These are phyloP conservation scores for Aurantiochytrium sp. DNA, from an alignment of 108 stramenopile genomes.

Conservation along the genomic window DNA sequence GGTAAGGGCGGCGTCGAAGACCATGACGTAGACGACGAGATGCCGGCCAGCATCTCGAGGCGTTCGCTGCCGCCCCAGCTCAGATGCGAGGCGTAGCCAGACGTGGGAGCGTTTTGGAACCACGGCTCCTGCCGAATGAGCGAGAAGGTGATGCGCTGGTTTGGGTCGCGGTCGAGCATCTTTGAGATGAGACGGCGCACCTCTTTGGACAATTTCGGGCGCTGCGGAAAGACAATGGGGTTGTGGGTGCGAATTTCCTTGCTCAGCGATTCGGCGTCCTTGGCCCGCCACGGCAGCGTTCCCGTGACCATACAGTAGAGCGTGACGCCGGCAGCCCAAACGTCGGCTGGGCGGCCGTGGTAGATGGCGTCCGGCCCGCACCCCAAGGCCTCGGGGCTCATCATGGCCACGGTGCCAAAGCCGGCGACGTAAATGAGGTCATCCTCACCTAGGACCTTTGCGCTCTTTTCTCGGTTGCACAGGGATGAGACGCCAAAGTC, in stretches of 20 bases:
- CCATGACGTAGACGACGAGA: too few relatives aligned
- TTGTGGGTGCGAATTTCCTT: not conserved
- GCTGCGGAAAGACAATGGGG: not conserved
- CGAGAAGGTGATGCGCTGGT: not conserved
- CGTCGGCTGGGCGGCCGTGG: slow-evolving; percentile 5
- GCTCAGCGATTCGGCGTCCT: not conserved
- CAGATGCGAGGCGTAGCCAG: not conserved
- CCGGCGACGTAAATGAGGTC: not conserved
- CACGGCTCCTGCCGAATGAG: slow-evolving; percentile 3
- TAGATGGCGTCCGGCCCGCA: not conserved
- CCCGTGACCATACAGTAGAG: slow-evolving; percentile 5
- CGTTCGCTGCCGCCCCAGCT: not conserved
- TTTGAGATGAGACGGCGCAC: not conserved
- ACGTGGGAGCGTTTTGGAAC: not conserved
- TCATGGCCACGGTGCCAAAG: not conserved
- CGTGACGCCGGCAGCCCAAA: slow-evolving; percentile 11
- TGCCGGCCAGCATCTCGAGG: too few relatives aligned
- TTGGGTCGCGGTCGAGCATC: not conserved
- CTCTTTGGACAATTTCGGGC: not conserved
- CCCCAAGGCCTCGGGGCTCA: not conserved
- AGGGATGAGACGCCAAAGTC: slow-evolving; percentile 62
- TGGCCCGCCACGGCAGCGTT: not conserved
- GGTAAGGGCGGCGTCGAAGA: too few relatives aligned
- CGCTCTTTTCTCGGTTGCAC: slow-evolving; percentile 56
- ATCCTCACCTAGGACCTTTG: slow-evolving; percentile 26